Conservation (phyloP, 1,284 basidiomycete genomes). For the Phenoliferia sp. region DNA sequence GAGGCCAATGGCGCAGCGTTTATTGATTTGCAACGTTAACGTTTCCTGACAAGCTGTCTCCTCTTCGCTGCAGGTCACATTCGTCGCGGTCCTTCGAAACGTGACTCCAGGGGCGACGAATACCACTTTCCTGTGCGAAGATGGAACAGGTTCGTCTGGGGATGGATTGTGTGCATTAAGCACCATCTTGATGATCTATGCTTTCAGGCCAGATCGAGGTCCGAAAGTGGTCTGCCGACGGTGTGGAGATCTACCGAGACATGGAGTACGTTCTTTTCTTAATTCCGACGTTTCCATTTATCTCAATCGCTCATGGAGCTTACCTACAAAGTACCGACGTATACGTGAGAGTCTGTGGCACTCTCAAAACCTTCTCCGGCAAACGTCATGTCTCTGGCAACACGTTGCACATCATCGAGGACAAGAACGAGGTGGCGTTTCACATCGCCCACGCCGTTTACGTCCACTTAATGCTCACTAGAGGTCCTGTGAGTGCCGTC, state of each 20-base stretch:
- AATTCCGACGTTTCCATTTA: constrained; percentile 34
- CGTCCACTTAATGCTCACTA: constrained; percentile 43
- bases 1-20: background rate
- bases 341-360: constrained; percentile 84
- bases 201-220: constrained; percentile 65
- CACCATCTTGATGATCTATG: background rate
- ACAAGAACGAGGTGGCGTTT: constrained; percentile 77
- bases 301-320: background rate
- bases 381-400: constrained; percentile 77
- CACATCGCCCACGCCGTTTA: constrained; percentile 61
- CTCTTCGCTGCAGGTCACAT: constrained; percentile 44
- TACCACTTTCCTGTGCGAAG: constrained; percentile 73
- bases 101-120: constrained; percentile 73
- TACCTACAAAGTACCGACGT: constrained; percentile 51
- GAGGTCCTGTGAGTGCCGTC: constrained; percentile 15
- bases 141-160: constrained; percentile 61
- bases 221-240: constrained; percentile 78
- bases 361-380: constrained; percentile 76
- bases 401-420: constrained; percentile 62
- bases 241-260: constrained; percentile 37
- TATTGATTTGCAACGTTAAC: background rate
- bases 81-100: constrained; percentile 76
- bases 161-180: background rate
- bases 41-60: background rate
- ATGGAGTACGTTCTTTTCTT: background rate